Evolutionary conservation across 805 yeast species (phyloP), one percentile per base, ranked within the genome.

Genomic region (Wickerhamiella occidentalis): DNA sequence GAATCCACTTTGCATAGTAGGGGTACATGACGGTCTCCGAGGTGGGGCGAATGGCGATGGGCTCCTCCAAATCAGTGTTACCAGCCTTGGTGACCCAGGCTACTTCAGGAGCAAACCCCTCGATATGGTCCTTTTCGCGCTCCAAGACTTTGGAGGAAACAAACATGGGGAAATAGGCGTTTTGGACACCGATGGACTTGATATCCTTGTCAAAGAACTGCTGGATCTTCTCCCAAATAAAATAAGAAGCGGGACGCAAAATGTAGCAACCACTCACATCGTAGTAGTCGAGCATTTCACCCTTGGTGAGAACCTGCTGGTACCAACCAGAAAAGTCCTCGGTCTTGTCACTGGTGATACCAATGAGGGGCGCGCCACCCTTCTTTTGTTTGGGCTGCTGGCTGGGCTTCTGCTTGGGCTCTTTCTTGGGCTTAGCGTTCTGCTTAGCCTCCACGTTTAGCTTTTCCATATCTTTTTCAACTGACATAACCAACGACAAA

Each of bases 71-170:
- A 45, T 92, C 97, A 29, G 95, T 82, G 28, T 71, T 66, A 61
- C 99, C 99, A 49, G 99, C 99, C 61, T 74, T 79, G 50, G 99
- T 92, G 58, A 92, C 98, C 99, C 99, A 92, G 22, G 99, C 99
- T 50, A 92, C 99, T 70, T 92, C 99, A 22, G 99, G 98, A 43
- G 99, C 98, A 66, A 92, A 92, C 41, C 99, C 99, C 69, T 92
- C 98, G 59, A 92, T 79, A 66, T 92, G 99, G 64, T 92, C 99
- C 70, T 92, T 92, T 74, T 92, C 99, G 71, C 81, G 86, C 71
- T 94, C 97, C 61, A 92, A 74, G 19, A 94, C 98, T 59, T 80
- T 78, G 43, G 85, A 74, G 8, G 96, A 87, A 46, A 92, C 97
- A 64, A 92, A 92, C 96, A 92, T 85, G 56, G 99, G 99, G 83